A percentile compares a stretch with the other conserved stretches of the same genome.
Conservation (phyloP, 345 rosid species). For the Physaria fendleri region DNA sequence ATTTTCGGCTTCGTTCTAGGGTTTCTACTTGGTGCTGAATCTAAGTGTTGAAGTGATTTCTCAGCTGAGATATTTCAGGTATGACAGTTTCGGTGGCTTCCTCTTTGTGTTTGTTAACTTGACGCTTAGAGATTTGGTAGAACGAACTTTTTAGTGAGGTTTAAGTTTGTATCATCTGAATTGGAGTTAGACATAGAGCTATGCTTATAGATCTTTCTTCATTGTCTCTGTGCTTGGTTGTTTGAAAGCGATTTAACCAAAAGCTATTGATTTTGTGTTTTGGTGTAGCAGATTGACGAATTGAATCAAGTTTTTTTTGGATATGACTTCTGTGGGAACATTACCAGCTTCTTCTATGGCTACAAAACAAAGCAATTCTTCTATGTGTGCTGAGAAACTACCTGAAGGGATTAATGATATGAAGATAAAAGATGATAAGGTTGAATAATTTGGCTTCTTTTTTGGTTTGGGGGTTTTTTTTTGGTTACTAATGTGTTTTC, state of each 20-base stretch:
- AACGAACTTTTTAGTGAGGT: not conserved
- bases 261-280: not conserved
- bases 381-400: slow-evolving; percentile 30
- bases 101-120: not conserved
- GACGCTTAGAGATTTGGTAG: not conserved
- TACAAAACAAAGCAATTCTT: slow-evolving; percentile 22
- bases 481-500: not conserved
- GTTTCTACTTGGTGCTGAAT: slow-evolving; percentile 10
- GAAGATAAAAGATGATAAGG: slow-evolving; percentile 60
- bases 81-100: slow-evolving; percentile 3
- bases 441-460: not conserved
- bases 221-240: not conserved
- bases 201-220: slow-evolving; percentile 3
- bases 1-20: slow-evolving; percentile 9
- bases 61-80: slow-evolving; percentile 23
- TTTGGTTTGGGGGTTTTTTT: not conserved
- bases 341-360: slow-evolving; percentile 16
- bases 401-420: slow-evolving; percentile 61
- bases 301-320: not conserved
- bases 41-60: not conserved
- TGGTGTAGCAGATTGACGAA: slow-evolving; percentile 8
- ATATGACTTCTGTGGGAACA: slow-evolving; percentile 31
- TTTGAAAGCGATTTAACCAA: not conserved
- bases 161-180: not conserved
- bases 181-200: not conserved